Conservation (phyloP, 2,329 filamentous ascomycete genomes). For the Fusarium equiseti region DNA sequence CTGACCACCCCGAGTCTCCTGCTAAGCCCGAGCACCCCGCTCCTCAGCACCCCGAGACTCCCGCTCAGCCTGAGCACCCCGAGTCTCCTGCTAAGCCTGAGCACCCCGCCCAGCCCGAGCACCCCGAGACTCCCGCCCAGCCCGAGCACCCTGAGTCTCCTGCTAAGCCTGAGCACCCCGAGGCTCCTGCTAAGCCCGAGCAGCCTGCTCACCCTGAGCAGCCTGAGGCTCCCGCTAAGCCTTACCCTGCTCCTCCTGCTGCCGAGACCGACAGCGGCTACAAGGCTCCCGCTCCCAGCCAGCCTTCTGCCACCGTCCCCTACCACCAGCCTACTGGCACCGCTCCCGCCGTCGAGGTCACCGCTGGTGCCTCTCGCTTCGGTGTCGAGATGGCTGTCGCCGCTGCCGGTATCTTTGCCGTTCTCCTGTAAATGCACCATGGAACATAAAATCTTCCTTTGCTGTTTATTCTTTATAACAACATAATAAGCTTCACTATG, state of each 20-base stretch:
- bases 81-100: slow-evolving; percentile 1
- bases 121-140: slow-evolving; percentile 20
- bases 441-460: slow-evolving; percentile 37
- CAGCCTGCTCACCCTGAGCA: too few relatives aligned
- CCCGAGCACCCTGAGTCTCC: not conserved
- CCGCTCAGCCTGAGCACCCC: slow-evolving; percentile 21
- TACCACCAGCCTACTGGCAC: slow-evolving; percentile 35
- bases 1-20: slow-evolving; percentile 22
- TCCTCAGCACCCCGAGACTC: slow-evolving; percentile 4
- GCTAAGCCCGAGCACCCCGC: slow-evolving; percentile 22
- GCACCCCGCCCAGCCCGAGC: slow-evolving; percentile 21
- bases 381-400: slow-evolving; percentile 48
- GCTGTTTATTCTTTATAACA: slow-evolving; percentile 41
- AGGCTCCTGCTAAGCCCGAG: slow-evolving; percentile 11
- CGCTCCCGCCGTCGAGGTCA: slow-evolving; percentile 42
- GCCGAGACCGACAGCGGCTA: slow-evolving; percentile 19
- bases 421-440: slow-evolving; percentile 51
- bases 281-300: slow-evolving; percentile 29
- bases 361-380: slow-evolving; percentile 51
- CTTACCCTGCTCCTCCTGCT: slow-evolving; percentile 25
- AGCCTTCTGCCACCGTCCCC: slow-evolving; percentile 41
- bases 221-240: slow-evolving; percentile 6
- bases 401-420: slow-evolving; percentile 50
- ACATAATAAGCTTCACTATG: slow-evolving; percentile 48
- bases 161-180: not conserved